Base-by-base conservation (phyloP, 2,329 filamentous ascomycete genomes). In the Aspergillus carbonarius region DNA sequence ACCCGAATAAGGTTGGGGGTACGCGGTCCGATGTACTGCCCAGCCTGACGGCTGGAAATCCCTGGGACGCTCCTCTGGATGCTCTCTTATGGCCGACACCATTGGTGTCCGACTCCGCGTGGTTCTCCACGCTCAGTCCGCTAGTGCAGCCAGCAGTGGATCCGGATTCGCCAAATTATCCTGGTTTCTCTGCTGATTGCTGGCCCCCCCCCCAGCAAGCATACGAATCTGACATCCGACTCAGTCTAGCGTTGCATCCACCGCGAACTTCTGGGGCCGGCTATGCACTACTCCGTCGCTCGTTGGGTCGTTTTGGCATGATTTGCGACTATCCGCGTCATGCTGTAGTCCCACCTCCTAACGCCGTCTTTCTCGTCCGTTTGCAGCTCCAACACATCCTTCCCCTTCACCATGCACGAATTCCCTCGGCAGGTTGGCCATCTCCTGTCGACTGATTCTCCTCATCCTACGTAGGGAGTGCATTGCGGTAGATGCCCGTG, bases 311-410 rank as follows among this genome's bases (percentile, higher is more conserved):
- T 27, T 53, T 53, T 17, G 35, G 39, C 17, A 20, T 27, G 37
- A 54, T 54, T 37, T 20, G 39, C 51, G 25, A 54, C 51, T 30
- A 48, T 48, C 44, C 51, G 51, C 51, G 51, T 54, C 51, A 54
- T 54, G 51, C 51, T 44, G 23, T 54, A n/a, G 51, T 53, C 51
- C 51, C 39, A 40, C 37, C 40, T 23, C n/a, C 20, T 48, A 18
- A 48, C 25, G 44, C 44, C 44, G 13, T 10, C 25, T 48, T 15
- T n/a, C 44, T 48, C 10, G 30, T 17, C 44, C 25, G 23, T 48
- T 30, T 27, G 23, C 44, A 48, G 44, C 44, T 4, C 37, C 15
- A 18, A 15, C 15, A 30, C 27, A 4, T 48, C 27, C 23, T 47
- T 32, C 23, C 23, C 23, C 23, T 13, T 32, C 23, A 6, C 44